phyloP scores from a whole-genome alignment of 352 stramenopile species.

The Phytopythium litorale region DNA sequence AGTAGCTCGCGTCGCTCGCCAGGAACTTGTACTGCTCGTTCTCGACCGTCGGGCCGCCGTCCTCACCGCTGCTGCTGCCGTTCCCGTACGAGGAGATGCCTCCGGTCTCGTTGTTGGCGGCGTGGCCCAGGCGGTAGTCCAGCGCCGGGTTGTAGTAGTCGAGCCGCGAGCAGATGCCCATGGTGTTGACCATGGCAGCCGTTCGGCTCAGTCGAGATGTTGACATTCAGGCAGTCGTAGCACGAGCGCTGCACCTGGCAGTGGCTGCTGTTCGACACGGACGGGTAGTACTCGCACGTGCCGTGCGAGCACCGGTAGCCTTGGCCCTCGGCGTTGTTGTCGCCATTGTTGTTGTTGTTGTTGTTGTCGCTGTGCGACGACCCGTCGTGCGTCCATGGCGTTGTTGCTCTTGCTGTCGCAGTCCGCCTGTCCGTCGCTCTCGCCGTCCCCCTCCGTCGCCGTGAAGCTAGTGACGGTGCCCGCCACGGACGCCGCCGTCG shows the following conservation, averaged over 20 bases:
- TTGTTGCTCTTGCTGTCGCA: slow-evolving; percentile 8
- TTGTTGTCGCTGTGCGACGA: background rate
- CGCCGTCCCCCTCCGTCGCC: background rate
- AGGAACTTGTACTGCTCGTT: slow-evolving; percentile 28
- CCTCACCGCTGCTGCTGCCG: slow-evolving; percentile 12
- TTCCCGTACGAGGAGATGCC: slow-evolving; percentile 11
- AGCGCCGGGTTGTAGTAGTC: slow-evolving; percentile 10
- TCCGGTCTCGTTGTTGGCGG: slow-evolving; percentile 20
- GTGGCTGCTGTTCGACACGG: slow-evolving; percentile 20
- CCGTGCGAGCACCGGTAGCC: slow-evolving; percentile 31
- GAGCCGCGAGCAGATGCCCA: slow-evolving; percentile 12
- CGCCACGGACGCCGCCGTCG: slow-evolving; percentile 1
- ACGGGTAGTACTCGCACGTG: slow-evolving; percentile 36
- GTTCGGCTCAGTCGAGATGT: slow-evolving; percentile 22
- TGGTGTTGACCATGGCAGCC: slow-evolving; percentile 37
- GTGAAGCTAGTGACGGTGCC: background rate
- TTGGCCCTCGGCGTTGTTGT: slow-evolving; percentile 5
- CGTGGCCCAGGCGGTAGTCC: slow-evolving; percentile 26
- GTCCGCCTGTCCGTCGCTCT: background rate
- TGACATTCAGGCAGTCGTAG: slow-evolving; percentile 52
- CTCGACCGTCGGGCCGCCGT: slow-evolving; percentile 7
- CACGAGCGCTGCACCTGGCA: slow-evolving; percentile 39
- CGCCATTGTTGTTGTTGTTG: slow-evolving; percentile 2
- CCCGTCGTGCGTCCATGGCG: slow-evolving; percentile 3
- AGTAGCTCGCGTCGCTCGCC: slow-evolving; percentile 27